These are phyloP conservation scores for Salvia hispanica DNA, from an alignment of 257 asterid genomes.

Conservation along the genomic window DNA sequence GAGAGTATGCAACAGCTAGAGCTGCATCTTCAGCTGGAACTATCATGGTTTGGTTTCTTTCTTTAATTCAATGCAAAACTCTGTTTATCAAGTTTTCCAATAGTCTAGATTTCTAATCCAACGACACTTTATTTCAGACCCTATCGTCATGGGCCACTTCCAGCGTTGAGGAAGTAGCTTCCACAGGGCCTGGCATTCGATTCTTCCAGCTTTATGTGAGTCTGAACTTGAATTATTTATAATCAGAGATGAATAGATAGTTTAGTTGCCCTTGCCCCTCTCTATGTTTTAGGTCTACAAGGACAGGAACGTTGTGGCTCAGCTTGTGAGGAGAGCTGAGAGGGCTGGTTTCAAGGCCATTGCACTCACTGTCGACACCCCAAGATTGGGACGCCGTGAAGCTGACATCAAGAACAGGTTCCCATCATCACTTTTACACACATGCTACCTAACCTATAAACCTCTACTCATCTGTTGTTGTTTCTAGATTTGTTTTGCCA, in stretches of 20 bases:
- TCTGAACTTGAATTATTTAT: conserved; percentile 23
- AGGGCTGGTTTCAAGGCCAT: conserved; percentile 95
- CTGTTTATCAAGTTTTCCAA: background rate
- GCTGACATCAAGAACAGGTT: conserved; percentile 90
- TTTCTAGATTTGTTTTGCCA: conserved; percentile 52
- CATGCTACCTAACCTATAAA: too few relatives aligned
- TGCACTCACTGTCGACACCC: conserved; percentile 94
- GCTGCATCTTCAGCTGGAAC: conserved; percentile 98
- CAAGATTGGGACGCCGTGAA: conserved; percentile 86
- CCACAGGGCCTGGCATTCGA: conserved; percentile 60
- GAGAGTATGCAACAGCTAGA: conserved; percentile 97
- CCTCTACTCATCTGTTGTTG: conserved; percentile 35
- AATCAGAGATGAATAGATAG: background rate
- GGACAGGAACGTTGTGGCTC: conserved; percentile 88
- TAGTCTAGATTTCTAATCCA: conserved; percentile 19
- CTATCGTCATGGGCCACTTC: conserved; percentile 66
- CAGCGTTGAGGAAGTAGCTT: conserved; percentile 86
- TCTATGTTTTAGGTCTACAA: conserved; percentile 63
- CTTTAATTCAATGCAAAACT: background rate
- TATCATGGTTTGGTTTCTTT: conserved; percentile 66
- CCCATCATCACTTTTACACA: background rate
- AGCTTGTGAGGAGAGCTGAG: conserved; percentile 90
- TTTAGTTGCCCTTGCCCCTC: background rate
- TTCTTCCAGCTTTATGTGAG: conserved; percentile 58
- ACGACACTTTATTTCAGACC: conserved; percentile 55